phyloP scores from a whole-genome alignment of 805 yeast genomes.

The Ogataea paraovalis region DNA sequence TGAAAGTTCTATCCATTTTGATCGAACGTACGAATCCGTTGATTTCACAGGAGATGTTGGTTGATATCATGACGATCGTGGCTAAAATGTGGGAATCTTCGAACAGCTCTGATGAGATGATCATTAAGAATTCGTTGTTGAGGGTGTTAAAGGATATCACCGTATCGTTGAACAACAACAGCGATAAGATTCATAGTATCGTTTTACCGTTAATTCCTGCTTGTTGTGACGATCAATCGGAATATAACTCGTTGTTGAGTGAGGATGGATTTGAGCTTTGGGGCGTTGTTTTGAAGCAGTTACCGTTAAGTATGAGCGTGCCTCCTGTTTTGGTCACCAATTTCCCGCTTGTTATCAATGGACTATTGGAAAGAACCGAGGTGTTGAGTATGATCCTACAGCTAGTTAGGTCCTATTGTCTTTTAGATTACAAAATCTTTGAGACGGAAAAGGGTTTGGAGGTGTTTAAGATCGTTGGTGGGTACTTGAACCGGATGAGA shows the following conservation, averaged over 20 bases:
- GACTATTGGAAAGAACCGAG: constrained; percentile 69
- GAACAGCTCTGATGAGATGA: constrained; percentile 38
- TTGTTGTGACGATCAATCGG: constrained; percentile 60
- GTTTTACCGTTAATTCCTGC: constrained; percentile 60
- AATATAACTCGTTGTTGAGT: constrained; percentile 51
- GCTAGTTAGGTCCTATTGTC: constrained; percentile 58
- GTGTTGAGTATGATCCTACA: constrained; percentile 60
- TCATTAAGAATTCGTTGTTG: constrained; percentile 46
- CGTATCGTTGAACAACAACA: constrained; percentile 51
- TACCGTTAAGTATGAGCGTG: too few species aligned
- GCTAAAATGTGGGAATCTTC: constrained; percentile 76
- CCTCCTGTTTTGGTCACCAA: too few species aligned
- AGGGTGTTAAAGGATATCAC: constrained; percentile 57
- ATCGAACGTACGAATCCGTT: constrained; percentile 64
- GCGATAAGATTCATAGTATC: constrained; percentile 45
- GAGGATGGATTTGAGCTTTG: constrained; percentile 90
- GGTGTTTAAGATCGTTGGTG: constrained; percentile 47
- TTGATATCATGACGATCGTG: constrained; percentile 49
- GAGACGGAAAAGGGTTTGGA: constrained; percentile 35
- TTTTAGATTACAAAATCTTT: constrained; percentile 43
- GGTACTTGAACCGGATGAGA: constrained; percentile 56
- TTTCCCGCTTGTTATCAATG: constrained; percentile 51
- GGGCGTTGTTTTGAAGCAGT: constrained; percentile 63
- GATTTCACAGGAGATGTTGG: constrained; percentile 46
- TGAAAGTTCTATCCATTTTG: constrained; percentile 63